Evolutionary conservation across 2,329 filamentous ascomycete genomes (phyloP).

Genomic region (Beauveria scarabaeidicola): DNA sequence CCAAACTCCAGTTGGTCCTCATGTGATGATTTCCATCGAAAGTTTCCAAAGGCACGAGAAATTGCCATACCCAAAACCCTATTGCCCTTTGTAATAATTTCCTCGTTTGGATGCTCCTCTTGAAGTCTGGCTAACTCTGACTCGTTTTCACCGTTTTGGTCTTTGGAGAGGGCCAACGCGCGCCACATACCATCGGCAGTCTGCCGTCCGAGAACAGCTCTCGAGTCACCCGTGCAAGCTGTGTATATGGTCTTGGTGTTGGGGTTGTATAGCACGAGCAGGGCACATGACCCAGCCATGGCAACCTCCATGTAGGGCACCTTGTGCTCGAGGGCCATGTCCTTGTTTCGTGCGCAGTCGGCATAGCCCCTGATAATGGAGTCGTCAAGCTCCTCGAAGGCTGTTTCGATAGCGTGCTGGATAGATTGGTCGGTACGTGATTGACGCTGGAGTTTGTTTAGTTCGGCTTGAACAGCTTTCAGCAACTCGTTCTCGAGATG

Average conservation of each 20-base stretch:
- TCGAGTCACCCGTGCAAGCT: slow-evolving; percentile 54
- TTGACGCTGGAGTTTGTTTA: not conserved
- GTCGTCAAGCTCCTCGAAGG: slow-evolving; percentile 37
- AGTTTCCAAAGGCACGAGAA: slow-evolving; percentile 54
- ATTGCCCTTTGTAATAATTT: slow-evolving; percentile 38
- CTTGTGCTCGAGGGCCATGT: slow-evolving; percentile 12
- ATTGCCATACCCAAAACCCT: slow-evolving; percentile 49
- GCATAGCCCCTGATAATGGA: slow-evolving; percentile 30
- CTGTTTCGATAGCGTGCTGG: not conserved
- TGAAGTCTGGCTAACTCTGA: slow-evolving; percentile 43
- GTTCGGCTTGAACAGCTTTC: slow-evolving; percentile 19
- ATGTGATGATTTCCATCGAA: slow-evolving; percentile 52
- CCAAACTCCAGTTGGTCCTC: slow-evolving; percentile 21
- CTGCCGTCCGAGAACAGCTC: slow-evolving; percentile 45
- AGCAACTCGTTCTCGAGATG: slow-evolving; percentile 23
- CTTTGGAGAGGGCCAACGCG: slow-evolving; percentile 42
- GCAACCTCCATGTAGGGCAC: slow-evolving; percentile 18
- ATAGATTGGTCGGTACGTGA: not conserved
- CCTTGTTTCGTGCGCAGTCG: slow-evolving; percentile 16
- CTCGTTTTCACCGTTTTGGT: slow-evolving; percentile 51
- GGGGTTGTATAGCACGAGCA: slow-evolving; percentile 50
- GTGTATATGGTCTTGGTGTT: slow-evolving; percentile 40
- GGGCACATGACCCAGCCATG: slow-evolving; percentile 44
- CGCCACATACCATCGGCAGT: slow-evolving; percentile 35
- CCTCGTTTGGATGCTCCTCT: slow-evolving; percentile 49